Conservation (phyloP, 1,284 basidiomycete species). For the Papiliotrema fonsecae region DNA sequence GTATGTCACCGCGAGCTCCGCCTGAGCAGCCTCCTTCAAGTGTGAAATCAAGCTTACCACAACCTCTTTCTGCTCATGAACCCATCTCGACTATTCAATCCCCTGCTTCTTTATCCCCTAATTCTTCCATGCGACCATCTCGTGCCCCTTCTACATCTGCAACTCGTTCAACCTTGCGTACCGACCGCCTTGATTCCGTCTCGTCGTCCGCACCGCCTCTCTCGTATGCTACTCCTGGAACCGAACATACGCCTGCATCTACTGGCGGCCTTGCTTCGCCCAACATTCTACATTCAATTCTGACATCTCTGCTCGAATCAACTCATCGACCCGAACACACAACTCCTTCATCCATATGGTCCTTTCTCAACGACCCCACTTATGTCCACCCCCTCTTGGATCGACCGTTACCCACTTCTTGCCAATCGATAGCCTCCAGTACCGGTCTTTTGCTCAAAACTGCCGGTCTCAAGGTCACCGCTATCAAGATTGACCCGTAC, state of each 20-base stretch:
- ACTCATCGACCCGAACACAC: neutral
- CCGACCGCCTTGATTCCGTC: no score
- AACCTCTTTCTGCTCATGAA: constrained; percentile 4
- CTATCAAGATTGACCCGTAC: constrained; percentile 99
- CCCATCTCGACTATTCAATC: constrained; percentile 5
- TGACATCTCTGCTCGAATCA: neutral
- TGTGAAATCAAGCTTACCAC: constrained; percentile 7
- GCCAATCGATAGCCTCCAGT: constrained; percentile 68
- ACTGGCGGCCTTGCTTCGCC: neutral
- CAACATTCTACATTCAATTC: neutral
- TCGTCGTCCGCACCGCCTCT: neutral
- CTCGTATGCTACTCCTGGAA: no score
- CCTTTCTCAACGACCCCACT: constrained; percentile 8
- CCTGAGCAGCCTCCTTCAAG: constrained; percentile 1
- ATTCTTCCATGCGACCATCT: constrained; percentile 17
- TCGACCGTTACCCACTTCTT: constrained; percentile 13
- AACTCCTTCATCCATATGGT: constrained; percentile 10
- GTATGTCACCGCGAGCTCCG: constrained; percentile 58
- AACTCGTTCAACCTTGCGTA: neutral
- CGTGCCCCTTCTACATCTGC: constrained; percentile 15
- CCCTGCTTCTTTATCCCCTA: constrained; percentile 6
- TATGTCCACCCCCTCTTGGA: constrained; percentile 6
- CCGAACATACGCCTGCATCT: no score
- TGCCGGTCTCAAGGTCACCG: constrained; percentile 90
- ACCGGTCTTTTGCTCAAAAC: constrained; percentile 95